Base-by-base conservation (phyloP, 305 asterid genomes). In the Euphrasia arctica region DNA sequence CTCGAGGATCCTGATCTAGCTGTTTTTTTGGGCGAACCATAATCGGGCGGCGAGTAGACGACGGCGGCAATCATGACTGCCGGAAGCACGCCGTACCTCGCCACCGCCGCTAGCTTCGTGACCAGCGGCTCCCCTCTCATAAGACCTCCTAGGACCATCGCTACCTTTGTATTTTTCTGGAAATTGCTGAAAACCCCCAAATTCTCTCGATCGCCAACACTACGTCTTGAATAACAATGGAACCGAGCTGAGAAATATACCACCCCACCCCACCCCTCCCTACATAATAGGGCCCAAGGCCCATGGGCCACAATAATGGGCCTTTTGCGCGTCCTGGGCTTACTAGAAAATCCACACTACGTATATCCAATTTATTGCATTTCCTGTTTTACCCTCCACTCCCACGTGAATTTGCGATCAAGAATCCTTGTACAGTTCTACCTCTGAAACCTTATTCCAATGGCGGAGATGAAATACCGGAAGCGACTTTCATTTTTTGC, bases 121-220 rank as follows among this genome's bases (percentile, higher is more conserved):
- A 82, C 72, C 80, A 84, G 70, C 56, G 88, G 84, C 70, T 84
- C 76, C 31, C 88, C 91, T 68, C 69, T 76, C 85, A 84, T 55
- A 28, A 55, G 62, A 31, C 69, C 57, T 8, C 75, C 68, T 32
- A 74, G 63, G 68, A 76, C 75, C 81, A 68, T 73, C 51, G 56
- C 68, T 47, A 62, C 64, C 55, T 62, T 47, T 42, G 41, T 9
- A 22, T 43, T 52, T 63, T 57, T 18, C 22, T 18, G 22, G 22
- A 18, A 18, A 18, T 18, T 18, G 22, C 9, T 4, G 13, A 39
- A 51, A 54, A 43, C 13, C 22, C 9, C 34, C 22, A 18, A 7
- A 52, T 39, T 34, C 39, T 5, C 8, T 7, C 7, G 8, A 34
- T 34, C 39, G 39, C 8, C 7, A 5, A 18, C 22, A 18, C 22